phyloP scores from a whole-genome alignment of 1,139 yeast genomes.

The Neolecta irregularis region DNA sequence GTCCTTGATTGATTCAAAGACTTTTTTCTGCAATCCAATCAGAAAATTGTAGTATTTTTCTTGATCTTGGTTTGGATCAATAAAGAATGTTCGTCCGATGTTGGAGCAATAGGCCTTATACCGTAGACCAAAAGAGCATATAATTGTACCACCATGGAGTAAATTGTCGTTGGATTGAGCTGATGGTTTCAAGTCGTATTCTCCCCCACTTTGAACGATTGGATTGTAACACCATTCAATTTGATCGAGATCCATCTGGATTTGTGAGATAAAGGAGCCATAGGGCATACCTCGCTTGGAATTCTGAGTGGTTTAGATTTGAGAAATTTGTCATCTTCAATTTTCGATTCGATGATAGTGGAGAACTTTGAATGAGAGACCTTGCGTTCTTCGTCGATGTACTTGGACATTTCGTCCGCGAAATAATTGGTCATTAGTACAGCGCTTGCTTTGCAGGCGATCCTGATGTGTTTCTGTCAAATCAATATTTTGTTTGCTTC shows the following conservation, averaged over 20 bases:
- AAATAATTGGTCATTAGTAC: conserved; percentile 63
- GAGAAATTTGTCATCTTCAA: conserved; percentile 63
- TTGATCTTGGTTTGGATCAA: conserved; percentile 70
- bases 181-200: conserved; percentile 70
- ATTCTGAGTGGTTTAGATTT: conserved; percentile 36
- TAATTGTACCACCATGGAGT: conserved; percentile 62
- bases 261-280: conserved; percentile 20
- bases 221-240: conserved; percentile 94
- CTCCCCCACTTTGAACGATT: conserved; percentile 76
- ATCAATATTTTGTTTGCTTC: too few species aligned
- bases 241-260: conserved; percentile 50
- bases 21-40: conserved; percentile 43
- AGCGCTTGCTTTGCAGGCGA: conserved; percentile 65
- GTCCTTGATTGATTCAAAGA: conserved; percentile 43
- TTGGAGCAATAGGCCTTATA: conserved; percentile 84
- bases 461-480: conserved; percentile 26
- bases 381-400: conserved; percentile 73
- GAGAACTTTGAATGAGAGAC: conserved; percentile 60
- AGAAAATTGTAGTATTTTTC: conserved; percentile 68
- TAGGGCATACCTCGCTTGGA: conserved; percentile 33
- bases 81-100: conserved; percentile 72
- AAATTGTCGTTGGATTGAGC: conserved; percentile 58
- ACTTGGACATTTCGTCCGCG: conserved; percentile 74
- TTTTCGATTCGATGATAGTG: conserved; percentile 63
- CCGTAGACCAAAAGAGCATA: conserved; percentile 73